Base-by-base conservation (phyloP, 2,329 filamentous ascomycete genomes). In the Botryotinia convoluta region DNA sequence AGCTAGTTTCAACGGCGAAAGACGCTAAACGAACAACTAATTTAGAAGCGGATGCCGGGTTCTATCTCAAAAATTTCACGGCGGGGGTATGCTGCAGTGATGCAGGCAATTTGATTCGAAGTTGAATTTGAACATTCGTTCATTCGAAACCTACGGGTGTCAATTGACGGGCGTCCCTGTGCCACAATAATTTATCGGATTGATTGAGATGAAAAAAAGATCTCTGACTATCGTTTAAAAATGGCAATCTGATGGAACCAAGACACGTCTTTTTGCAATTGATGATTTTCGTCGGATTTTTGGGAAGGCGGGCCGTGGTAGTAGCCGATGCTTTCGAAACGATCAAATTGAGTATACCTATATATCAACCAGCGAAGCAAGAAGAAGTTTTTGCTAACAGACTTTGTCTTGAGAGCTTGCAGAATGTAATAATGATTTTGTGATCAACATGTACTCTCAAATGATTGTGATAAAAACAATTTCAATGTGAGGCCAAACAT, bases 1-100 rank as follows among this genome's bases (percentile, higher is more conserved):
- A 54, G 69, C 32, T 51, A 42, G 69, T 71, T 71, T 71, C 59
- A 64, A 35, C 20, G 20, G 22, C 44, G 18, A 71, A 32, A 37
- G 44, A 29, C 39, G 37, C 42, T 64, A 71, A 44, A 22, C 26
- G 10, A 18, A 29, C 37, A 57, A 14, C 29, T 8, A 4, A 20
- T 39, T 39, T 57, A 32, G 18, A 48, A 57, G 16, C 65, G 16
- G 26, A 68, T 68, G 48, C 29, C 48, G 64, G 10, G 42, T 29
- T 32, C 9, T 57, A 22, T 18, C 29, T 39, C 29, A 37, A n/a
- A 42, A 20, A 26, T 32, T 57, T n/a, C 39, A 68, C 26, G 8
- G n/a, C 26, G 1, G 18, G 18, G n/a, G n/a, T n/a, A 68, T 9
- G 26, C 32, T 42, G 5, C 7, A 37, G 14, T 57, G 35, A 35